phyloP scores from a whole-genome alignment of 2,329 filamentous ascomycete species.

The Colletotrichum gigasporum region DNA sequence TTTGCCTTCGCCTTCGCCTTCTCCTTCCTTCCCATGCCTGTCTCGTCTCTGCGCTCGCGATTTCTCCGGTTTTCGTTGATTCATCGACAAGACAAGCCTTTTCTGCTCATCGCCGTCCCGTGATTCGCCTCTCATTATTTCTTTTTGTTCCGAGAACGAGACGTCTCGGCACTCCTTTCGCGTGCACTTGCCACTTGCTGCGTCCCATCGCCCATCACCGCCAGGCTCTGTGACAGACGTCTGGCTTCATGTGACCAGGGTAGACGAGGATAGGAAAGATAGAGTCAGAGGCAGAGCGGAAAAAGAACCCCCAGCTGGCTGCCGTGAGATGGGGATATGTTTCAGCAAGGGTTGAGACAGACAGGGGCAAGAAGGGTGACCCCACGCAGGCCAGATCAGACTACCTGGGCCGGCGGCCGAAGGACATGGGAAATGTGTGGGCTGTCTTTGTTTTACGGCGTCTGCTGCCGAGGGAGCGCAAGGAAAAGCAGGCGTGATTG shows the following conservation, averaged over 20 bases:
- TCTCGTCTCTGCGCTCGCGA: no score
- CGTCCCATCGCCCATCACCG: neutral
- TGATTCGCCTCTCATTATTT: neutral
- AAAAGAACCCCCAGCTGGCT: neutral
- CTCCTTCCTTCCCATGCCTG: neutral
- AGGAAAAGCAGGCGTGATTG: neutral
- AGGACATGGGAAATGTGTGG: neutral
- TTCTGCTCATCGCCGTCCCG: neutral
- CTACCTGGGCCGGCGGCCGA: neutral
- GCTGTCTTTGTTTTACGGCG: neutral
- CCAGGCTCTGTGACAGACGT: constrained; percentile 6
- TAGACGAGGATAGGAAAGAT: neutral
- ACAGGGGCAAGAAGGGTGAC: neutral
- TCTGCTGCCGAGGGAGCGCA: neutral
- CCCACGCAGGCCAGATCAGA: neutral
- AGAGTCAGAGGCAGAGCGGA: neutral
- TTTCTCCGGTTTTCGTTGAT: no score
- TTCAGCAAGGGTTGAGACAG: constrained; percentile 21
- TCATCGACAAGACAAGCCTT: constrained; percentile 2
- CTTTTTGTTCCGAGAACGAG: neutral
- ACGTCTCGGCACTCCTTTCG: neutral
- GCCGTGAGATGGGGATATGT: constrained; percentile 13
- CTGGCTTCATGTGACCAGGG: constrained; percentile 9
- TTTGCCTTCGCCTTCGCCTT: neutral
- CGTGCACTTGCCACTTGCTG: constrained; percentile 21